phyloP scores from a whole-genome alignment of 75 land plant species.

The Isoetes taiwanensis region DNA sequence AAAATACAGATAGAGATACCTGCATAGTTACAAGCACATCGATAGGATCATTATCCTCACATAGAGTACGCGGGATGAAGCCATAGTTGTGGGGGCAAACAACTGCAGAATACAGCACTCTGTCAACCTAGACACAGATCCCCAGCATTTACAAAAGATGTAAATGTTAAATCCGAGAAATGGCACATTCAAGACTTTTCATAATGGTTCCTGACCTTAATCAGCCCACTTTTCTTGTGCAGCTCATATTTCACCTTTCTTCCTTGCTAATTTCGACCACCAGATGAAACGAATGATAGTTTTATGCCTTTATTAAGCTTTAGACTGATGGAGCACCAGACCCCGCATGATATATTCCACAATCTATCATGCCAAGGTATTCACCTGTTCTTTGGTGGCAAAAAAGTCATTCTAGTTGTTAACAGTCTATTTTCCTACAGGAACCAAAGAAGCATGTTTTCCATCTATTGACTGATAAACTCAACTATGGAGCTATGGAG shows the following conservation, averaged over 20 bases:
- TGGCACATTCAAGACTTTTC: neutral
- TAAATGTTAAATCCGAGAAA: neutral
- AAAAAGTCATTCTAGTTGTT: neutral
- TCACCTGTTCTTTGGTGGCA: neutral
- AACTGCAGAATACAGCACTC: slow-evolving; percentile 44
- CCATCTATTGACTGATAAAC: slow-evolving; percentile 57
- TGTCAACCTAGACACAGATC: slow-evolving; percentile 27
- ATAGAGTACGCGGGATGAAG: slow-evolving; percentile 38
- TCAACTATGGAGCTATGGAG: slow-evolving; percentile 63
- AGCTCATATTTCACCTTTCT: slow-evolving; percentile 46
- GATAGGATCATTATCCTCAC: slow-evolving; percentile 44
- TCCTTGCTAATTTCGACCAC: slow-evolving; percentile 45
- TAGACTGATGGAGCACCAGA: no score
- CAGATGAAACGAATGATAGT: no score
- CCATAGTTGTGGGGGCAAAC: slow-evolving; percentile 50
- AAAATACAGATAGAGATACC: no score
- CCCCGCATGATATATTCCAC: slow-evolving; percentile 70
- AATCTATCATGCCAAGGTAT: slow-evolving; percentile 46
- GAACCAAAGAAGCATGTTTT: slow-evolving; percentile 57
- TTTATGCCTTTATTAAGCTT: no score
- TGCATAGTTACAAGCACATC: slow-evolving; percentile 48
- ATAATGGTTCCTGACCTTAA: slow-evolving; percentile 23
- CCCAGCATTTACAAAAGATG: neutral
- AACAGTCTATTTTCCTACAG: slow-evolving; percentile 17
- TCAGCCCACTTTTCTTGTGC: slow-evolving; percentile 43